Evolutionary conservation across 2,329 filamentous ascomycete genomes (phyloP), one percentile per base, ranked within the genome.

Genomic region (Phialophora expanda): DNA sequence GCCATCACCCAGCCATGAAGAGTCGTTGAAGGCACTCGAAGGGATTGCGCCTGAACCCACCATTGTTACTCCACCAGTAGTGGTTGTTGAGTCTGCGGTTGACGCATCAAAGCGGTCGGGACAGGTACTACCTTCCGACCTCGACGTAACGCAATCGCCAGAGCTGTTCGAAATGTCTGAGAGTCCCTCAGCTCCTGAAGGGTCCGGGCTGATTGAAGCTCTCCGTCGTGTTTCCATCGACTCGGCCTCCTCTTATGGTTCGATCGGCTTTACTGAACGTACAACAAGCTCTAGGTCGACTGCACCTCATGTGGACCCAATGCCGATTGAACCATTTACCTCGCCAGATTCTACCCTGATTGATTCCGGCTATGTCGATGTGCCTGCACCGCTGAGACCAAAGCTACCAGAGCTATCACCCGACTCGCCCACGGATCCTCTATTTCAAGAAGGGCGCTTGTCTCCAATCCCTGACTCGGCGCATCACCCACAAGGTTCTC

Each of bases 261-360:
- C 78, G 63, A 75, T 75, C 20, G 75, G 76, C 7, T 76, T 78
- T 66, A 76, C 75, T 24, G 74, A 75, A 24, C 68, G 63, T 41
- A 68, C 61, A 14, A 51, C 62, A 32, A 71, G 71, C 0, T 86
- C 87, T 1, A 84, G 86, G 66, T 92, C 89, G 1, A 82, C 83
- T 67, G 88, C 87, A 2, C 88, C 85, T 68, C 83, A 86, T 3
- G 82, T 86, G 6, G 58, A 70, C 5, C 46, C 57, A 38, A 38
- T 60, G 14, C 46, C 44, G 9, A 17, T 22, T 34, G 68, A 66
- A 26, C 34, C 63, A 34, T 24, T 53, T n/a, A 66, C 61, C 8
- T 17, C 50, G 11, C 32, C 59, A 22, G 77, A 17, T 76, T 78
- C 32, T 79, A 81, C 44, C 78, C 78, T 9, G 82, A 71, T 17